Base-by-base conservation (phyloP, 257 asterid species). In the Primulina eburnea region DNA sequence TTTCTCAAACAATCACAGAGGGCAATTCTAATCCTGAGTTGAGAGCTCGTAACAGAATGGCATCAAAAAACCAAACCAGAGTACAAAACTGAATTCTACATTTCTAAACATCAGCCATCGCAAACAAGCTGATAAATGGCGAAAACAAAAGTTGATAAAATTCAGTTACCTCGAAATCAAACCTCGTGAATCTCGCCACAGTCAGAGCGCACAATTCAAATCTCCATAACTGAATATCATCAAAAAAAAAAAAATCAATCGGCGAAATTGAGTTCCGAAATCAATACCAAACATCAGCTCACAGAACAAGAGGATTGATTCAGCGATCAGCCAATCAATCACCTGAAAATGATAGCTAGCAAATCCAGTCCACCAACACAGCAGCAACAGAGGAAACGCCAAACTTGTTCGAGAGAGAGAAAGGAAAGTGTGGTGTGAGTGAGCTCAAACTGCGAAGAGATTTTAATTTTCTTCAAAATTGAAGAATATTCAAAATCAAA, bases 261-360 rank as follows among this genome's bases (percentile, higher is more conserved):
- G 6, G 32, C 8, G 29, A 43, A 63, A 30, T 52, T 52, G 30
- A 59, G 29, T 43, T 43, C 33, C 26, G 33, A 67, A 28, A 38
- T 37, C 11, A 47, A 26, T 57, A n/a, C 33, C 24, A 26, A 37
- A 14, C 30, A 28, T 60, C 18, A n/a, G 61, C 14, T 57, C 17
- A 32, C n/a, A n/a, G 38, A 14, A 8, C 21, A 50, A 33, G 35
- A n/a, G 8, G n/a, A 61, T 8, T 59, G 10, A 61, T 47, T 35
- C 10, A 21, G 33, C 29, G 53, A 17, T 33, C 7, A 34, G 62
- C 37, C 7, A 61, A 10, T 63, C 65, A 83, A 9, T 64, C 65
- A 83, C 80, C 85, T 76, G 58, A 65, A 30, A 71, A 72, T 69
- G 67, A 24, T 50, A 77, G 63, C 77, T 65, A 53, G 69, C 16